Base-by-base conservation (phyloP, 345 rosid genomes). In the Ceriops tagal region DNA sequence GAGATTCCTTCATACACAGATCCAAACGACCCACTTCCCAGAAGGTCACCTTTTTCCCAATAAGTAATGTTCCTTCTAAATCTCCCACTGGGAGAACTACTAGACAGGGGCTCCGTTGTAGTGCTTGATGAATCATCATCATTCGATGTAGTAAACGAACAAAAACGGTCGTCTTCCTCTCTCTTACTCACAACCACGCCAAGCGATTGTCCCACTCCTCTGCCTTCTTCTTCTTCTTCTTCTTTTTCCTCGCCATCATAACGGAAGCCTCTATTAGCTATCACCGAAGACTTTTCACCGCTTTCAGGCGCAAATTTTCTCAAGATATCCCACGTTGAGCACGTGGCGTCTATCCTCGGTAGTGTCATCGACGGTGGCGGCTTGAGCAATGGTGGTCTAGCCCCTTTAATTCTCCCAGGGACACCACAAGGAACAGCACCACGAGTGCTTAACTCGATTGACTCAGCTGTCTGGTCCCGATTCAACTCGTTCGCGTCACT, bases 291-390 rank as follows among this genome's bases (percentile, higher is more conserved):
- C 46, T 61, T 49, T 72, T 60, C 73, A 37, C 35, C 81, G 37
- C 43, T 71, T 30, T 67, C 77, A 7, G 97, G 92, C 10, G 80
- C 85, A 27, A 93, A 83, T 68, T 78, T 79, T 64, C 76, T 72
- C 26, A 88, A 51, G n/a, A 89, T 24, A 74, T 92, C 97, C 98
- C 98, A 93, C 27, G 92, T 85, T 19, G 96, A 91, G 65, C 87
- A 74, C 9, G 58, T 27, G 46, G 61, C 58, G 69, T 86, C 87
- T 11, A 86, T 35, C 34, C 73, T 71, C 18, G 84, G 89, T 56
- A 80, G 74, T 46, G 74, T 83, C 86, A 85, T 78, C 0, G 76
- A 71, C 26, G 96, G 98, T 13, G 98, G 93, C 10, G 92, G 93
- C 80, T 77, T 83, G 43, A 90, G 79, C 64, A 69, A 58, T 16